Evolutionary conservation across 2,329 filamentous ascomycete genomes (phyloP), one percentile per base, ranked within the genome.

Genomic region (Pseudogymnoascus sp.): DNA sequence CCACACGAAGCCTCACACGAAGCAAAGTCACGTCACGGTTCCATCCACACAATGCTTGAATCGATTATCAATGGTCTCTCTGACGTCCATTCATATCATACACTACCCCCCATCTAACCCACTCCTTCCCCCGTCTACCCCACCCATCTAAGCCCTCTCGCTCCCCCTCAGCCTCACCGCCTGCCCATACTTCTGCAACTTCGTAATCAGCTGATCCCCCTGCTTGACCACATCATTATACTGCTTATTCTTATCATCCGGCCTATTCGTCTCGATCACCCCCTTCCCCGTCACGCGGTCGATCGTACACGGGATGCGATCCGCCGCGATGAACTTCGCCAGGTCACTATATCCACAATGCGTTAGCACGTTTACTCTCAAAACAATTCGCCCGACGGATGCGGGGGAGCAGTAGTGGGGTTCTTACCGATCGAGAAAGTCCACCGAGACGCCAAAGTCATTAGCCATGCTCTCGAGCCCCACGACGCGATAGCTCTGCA

Each of bases 161-260:
- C 93, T 97, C 42, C 95, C 95, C 72, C 95, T 86, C 78, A 99
- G 82, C 73, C 95, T 86, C 68, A 99, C 95, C 2, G 95, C 90
- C 78, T 99, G 95, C 50, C 95, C 95, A 76, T 99, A 99, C 83
- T 99, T 99, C 80, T 99, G 95, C 70, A 99, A 82, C 83, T 99
- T 99, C 64, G 95, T 99, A 75, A 99, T 97, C 67, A 99, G 83
- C 78, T 96, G 90, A 77, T 99, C 95, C 33, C 95, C 95, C 76
- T 97, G 95, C 80, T 95, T 95, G 66, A 99, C 92, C 38, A 97
- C 92, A 71, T 99, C 95, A 71, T 93, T 90, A 78, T 99, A 99
- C 80, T 99, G 95, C 84, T 96, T 97, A 83, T 97, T 97, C 87
- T 99, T 99, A 80, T 96, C 93, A 75, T 97, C 95, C 8, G 93